Evolutionary conservation across 345 rosid species (phyloP).

Genomic region (Leavenworthia alabamica): DNA sequence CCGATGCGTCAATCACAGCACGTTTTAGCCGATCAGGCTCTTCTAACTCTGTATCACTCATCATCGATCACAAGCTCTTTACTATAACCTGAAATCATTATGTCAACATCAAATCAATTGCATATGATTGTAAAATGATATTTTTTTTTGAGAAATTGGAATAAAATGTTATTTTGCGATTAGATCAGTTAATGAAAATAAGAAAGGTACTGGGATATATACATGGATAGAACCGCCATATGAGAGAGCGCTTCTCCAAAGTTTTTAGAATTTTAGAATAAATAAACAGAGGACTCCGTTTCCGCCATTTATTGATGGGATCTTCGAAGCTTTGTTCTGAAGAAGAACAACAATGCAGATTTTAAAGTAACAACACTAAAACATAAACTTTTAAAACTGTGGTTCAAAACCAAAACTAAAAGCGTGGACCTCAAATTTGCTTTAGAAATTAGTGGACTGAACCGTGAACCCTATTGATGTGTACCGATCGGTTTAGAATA

Average conservation of each 20-base stretch:
- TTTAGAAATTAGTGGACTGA: no score
- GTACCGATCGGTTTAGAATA: no score
- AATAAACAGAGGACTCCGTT: not conserved
- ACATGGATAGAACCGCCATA: not conserved
- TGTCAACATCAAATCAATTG: not conserved
- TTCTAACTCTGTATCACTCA: not conserved
- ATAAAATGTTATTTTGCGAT: not conserved
- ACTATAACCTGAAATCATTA: not conserved
- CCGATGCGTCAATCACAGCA: slow-evolving; percentile 1
- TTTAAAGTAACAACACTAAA: not conserved
- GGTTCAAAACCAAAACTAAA: not conserved
- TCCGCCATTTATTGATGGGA: slow-evolving; percentile 6
- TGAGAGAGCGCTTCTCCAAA: not conserved
- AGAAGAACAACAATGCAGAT: not conserved
- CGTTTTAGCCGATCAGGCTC: slow-evolving; percentile 2
- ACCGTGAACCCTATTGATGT: no score
- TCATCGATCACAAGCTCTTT: not conserved
- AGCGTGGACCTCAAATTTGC: not conserved
- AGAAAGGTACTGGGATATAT: not conserved
- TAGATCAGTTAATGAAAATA: not conserved
- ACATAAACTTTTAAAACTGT: not conserved
- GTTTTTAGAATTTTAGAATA: not conserved
- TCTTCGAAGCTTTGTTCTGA: not conserved
- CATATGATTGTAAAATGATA: not conserved
- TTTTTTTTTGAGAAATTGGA: not conserved